Percentiles rank a stretch among this genome's conserved stretches.
Evolutionary conservation across 2,329 filamentous ascomycete genomes (phyloP).

Genomic region (Trichophyton mentagrophytes): DNA sequence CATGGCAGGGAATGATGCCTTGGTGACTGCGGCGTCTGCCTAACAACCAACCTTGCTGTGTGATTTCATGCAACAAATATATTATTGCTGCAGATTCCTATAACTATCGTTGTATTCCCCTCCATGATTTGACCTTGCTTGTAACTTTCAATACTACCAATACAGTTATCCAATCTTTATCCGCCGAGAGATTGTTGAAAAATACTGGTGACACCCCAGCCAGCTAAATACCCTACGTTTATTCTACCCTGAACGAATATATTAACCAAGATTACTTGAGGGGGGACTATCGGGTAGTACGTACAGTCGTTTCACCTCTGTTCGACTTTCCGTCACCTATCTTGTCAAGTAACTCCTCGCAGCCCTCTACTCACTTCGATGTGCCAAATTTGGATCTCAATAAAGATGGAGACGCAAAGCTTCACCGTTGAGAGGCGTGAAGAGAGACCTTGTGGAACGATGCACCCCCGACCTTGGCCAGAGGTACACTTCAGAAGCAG

Average conservation of each 20-base stretch:
- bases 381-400: constrained; percentile 2
- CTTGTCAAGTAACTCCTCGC: neutral
- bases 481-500: neutral
- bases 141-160: neutral
- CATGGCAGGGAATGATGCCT: neutral
- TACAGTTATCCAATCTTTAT: neutral
- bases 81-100: neutral
- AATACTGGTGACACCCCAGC: too few relatives aligned
- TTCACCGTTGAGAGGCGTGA: neutral
- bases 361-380: neutral
- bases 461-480: neutral
- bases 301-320: too few relatives aligned
- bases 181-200: too few relatives aligned
- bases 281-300: too few relatives aligned
- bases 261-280: neutral
- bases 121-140: neutral
- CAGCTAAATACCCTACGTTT: neutral
- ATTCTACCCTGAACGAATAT: neutral
- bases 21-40: neutral
- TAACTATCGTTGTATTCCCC: neutral
- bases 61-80: neutral
- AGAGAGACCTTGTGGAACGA: neutral
- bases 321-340: too few relatives aligned
- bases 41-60: neutral
- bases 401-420: neutral